Evolutionary conservation across 192 early-diverging fungal genomes (phyloP).

Genomic region (Ambispora gerdemannii): DNA sequence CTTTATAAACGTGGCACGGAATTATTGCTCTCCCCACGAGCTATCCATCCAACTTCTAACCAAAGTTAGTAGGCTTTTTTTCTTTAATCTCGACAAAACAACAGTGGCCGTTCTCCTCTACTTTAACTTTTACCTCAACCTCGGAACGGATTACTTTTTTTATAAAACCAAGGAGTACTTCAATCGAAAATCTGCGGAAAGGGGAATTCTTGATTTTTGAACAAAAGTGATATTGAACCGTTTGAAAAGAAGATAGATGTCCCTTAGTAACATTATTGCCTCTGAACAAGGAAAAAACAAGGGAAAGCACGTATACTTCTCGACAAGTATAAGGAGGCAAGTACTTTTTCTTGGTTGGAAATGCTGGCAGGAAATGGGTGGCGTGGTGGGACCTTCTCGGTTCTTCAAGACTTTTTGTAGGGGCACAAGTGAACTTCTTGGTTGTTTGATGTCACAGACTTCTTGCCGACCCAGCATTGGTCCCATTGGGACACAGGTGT

Average conservation of each 20-base stretch:
- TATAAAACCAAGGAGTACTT: no score
- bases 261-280: not conserved
- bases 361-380: no score
- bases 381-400: not conserved
- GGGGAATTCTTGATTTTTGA: not conserved
- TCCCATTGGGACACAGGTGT: not conserved
- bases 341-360: not conserved
- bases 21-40: no score
- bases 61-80: no score
- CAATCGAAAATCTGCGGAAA: no score
- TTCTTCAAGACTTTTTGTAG: slow-evolving; percentile 1
- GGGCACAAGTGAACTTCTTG: not conserved
- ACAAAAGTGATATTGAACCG: not conserved
- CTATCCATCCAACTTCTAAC: no score
- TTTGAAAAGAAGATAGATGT: not conserved
- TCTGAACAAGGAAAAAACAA: not conserved
- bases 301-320: not conserved
- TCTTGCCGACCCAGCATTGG: not conserved
- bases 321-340: not conserved
- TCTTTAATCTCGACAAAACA: no score
- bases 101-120: no score
- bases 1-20: no score
- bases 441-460: not conserved
- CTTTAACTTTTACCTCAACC: no score
- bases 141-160: no score